phyloP scores from a whole-genome alignment of 139 green algal species.

The Desmodesmus armatus region DNA sequence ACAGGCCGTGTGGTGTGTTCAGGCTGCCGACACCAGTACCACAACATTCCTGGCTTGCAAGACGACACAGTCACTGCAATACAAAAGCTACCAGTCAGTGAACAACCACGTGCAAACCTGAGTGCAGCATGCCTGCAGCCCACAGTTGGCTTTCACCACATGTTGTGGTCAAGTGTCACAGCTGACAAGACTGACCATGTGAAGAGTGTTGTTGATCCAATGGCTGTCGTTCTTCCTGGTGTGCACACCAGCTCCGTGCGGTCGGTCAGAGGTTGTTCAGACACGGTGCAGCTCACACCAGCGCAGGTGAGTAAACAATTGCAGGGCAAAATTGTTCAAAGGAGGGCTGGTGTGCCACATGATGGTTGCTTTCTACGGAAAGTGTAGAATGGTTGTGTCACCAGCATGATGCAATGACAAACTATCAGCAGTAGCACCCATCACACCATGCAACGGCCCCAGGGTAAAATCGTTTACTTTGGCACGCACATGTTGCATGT shows the following conservation, averaged over 20 bases:
- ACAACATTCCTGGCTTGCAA: background rate
- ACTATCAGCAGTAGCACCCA: too few species aligned
- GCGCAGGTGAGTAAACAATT: too few species aligned
- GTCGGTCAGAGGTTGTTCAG: too few species aligned
- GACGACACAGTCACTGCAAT: background rate
- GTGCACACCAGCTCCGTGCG: background rate
- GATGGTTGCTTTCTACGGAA: too few species aligned
- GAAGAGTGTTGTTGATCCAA: constrained; percentile 18
- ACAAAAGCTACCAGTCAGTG: background rate
- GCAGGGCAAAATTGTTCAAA: too few species aligned
- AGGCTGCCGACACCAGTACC: background rate
- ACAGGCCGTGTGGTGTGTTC: background rate
- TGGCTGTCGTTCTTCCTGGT: background rate
- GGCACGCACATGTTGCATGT: too few species aligned
- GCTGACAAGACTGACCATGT: background rate
- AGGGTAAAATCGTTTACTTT: too few species aligned
- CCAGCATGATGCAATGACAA: too few species aligned
- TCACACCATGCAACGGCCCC: too few species aligned
- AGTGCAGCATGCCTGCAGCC: background rate
- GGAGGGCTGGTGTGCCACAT: too few species aligned
- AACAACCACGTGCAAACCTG: background rate
- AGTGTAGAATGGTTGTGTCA: too few species aligned
- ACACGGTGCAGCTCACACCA: too few species aligned
- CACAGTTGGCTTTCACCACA: background rate
- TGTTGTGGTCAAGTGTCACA: background rate